Evolutionary conservation across 805 yeast genomes (phyloP), one percentile per base, ranked within the genome.

Genomic region (Teunomyces aglyptinius): DNA sequence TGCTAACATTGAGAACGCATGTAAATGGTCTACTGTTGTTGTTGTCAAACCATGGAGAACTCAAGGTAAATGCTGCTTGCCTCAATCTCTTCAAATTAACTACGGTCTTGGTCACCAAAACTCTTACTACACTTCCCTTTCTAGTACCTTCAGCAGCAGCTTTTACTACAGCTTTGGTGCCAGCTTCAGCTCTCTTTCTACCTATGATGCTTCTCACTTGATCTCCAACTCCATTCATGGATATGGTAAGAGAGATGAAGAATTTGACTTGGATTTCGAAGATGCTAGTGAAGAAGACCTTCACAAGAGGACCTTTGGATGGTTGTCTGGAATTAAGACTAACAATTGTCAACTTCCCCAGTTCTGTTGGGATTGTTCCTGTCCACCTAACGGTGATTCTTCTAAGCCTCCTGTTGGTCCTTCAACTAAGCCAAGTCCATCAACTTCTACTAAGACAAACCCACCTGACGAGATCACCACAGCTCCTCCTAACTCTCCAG

Each of bases 1-100:
- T n/a, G 42, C 46, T 4, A 27, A 43, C 4, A 50, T 61, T 26
- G 53, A 43, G 6, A 51, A 54, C 45, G 39, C 48, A 44, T 50
- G 54, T 32, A 41, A 57, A 45, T 61, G 65, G 65, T 47, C 62
- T 38, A 54, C 57, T 18, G 45, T 57, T 19, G 44, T 63, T 41
- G 41, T 57, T 6, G 55, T 63, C 18, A 49, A 55, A 41, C 60
- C 65, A 31, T 45, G 46, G 19, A 41, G 38, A 29, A 42, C 51
- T 15, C 32, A 44, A 16, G 55, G 54, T 28, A 50, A 52, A 46
- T 57, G 57, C 53, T 61, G 65, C 54, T 56, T 62, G 43, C 67
- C 65, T 27, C 44, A 50, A 28, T 52, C 49, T 33, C 60, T 62
- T 48, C 48, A 49, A 13, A 55, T 62, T 42, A 38, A 48, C 19